A percentile compares a stretch with the other conserved stretches of the same genome.
phyloP scores from a whole-genome alignment of 345 rosid species.

The Heritiera littoralis region DNA sequence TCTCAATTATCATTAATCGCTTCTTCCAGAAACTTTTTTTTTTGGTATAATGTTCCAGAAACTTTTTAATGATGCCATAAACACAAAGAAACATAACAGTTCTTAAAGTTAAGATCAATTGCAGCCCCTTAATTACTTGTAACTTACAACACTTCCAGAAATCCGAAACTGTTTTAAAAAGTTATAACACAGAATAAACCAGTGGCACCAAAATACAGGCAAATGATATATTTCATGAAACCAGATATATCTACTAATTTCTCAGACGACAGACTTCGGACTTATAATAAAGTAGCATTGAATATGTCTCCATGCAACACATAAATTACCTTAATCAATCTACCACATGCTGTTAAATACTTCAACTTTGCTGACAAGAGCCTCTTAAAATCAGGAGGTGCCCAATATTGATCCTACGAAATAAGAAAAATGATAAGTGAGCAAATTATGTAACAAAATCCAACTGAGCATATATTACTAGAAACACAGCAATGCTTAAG shows the following conservation, averaged over 20 bases:
- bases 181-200: neutral
- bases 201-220: neutral
- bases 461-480: neutral
- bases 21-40: neutral
- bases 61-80: neutral
- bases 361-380: conserved; percentile 79
- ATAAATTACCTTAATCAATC: conserved; percentile 72
- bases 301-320: conserved; percentile 6
- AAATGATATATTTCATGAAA: conserved; percentile 2
- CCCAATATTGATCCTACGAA: conserved; percentile 87
- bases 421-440: neutral
- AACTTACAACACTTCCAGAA: conserved; percentile 5
- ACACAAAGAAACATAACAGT: neutral
- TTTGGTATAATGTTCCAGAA: neutral
- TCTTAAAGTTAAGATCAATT: conserved; percentile 7
- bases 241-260: neutral
- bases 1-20: neutral
- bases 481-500: neutral
- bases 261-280: neutral
- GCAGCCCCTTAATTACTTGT: neutral
- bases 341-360: conserved; percentile 70
- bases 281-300: neutral
- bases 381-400: conserved; percentile 85
- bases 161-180: neutral
- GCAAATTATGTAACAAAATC: neutral